Percentiles rank a stretch among this genome's conserved stretches.
Evolutionary conservation across 176 grass and related monocot genomes (phyloP).

Genomic region (Triticum timopheevii): DNA sequence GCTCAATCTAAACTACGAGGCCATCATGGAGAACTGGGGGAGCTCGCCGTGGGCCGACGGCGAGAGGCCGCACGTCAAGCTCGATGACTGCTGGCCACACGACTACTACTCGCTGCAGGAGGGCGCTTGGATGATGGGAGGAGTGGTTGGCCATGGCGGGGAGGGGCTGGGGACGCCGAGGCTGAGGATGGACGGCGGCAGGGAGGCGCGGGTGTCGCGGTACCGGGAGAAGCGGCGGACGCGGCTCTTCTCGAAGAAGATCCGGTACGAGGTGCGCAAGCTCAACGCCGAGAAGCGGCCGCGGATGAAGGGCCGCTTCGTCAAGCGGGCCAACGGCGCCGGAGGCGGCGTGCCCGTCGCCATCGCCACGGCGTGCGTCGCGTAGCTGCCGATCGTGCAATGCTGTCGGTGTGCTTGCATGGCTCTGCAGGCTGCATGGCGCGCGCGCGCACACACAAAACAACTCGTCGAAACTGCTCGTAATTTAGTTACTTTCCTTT

Average conservation of each 20-base stretch:
- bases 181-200: conserved; percentile 43
- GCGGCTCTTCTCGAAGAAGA: conserved; percentile 98
- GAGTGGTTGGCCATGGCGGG: conserved; percentile 21
- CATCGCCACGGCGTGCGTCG: conserved; percentile 37
- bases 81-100: conserved; percentile 56
- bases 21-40: conserved; percentile 68
- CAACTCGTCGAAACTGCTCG: conserved; percentile 56
- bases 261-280: conserved; percentile 96
- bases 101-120: conserved; percentile 61
- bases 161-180: conserved; percentile 4
- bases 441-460: conserved; percentile 25
- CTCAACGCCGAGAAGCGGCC: conserved; percentile 98
- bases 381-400: conserved; percentile 25
- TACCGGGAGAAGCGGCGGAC: conserved; percentile 95
- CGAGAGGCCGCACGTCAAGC: conserved; percentile 53
- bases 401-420: neutral
- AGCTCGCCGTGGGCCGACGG: conserved; percentile 77
- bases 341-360: neutral
- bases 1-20: conserved; percentile 81
- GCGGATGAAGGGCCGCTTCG: conserved; percentile 93
- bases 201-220: conserved; percentile 77
- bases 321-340: conserved; percentile 55
- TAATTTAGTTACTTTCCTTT: conserved; percentile 16
- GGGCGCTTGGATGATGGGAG: conserved; percentile 45
- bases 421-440: neutral